These are phyloP conservation scores for Colletotrichum graminicola DNA, from an alignment of 2,329 filamentous ascomycete species.

Conservation along the genomic window DNA sequence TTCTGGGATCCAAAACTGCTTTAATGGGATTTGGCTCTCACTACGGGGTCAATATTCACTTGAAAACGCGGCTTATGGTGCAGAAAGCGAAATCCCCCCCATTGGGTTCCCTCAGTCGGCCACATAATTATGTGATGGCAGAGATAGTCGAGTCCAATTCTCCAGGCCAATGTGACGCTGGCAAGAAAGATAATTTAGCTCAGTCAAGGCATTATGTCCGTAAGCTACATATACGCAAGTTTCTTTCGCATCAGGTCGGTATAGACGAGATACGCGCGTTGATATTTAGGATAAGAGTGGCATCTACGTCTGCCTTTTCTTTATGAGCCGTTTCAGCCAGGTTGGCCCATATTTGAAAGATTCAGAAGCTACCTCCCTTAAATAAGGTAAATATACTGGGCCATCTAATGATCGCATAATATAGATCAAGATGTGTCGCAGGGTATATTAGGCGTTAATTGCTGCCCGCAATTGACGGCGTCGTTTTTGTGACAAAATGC, in stretches of 20 bases:
- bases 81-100: conserved; percentile 41
- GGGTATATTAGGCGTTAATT: no score
- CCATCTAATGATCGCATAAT: background rate
- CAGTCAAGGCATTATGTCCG: conserved; percentile 39
- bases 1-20: conserved; percentile 43
- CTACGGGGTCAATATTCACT: conserved; percentile 39
- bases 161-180: conserved; percentile 32
- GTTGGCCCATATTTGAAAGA: no score
- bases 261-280: conserved; percentile 34
- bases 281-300: background rate
- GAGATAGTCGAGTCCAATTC: conserved; percentile 36
- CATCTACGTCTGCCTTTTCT: background rate
- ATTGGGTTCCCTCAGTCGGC: conserved; percentile 39
- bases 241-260: conserved; percentile 37
- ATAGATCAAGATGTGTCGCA: no score
- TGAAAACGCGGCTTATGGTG: conserved; percentile 42
- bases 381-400: background rate
- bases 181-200: conserved; percentile 42
- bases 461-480: no score
- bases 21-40: conserved; percentile 36
- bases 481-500: no score
- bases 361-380: background rate
- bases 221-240: conserved; percentile 1
- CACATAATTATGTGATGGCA: conserved; percentile 40
- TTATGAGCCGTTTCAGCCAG: background rate